Percentiles rank a stretch among this genome's conserved stretches.
phyloP scores from a whole-genome alignment of 1,284 basidiomycete genomes.

The Moesziomyces parantarcticus region DNA sequence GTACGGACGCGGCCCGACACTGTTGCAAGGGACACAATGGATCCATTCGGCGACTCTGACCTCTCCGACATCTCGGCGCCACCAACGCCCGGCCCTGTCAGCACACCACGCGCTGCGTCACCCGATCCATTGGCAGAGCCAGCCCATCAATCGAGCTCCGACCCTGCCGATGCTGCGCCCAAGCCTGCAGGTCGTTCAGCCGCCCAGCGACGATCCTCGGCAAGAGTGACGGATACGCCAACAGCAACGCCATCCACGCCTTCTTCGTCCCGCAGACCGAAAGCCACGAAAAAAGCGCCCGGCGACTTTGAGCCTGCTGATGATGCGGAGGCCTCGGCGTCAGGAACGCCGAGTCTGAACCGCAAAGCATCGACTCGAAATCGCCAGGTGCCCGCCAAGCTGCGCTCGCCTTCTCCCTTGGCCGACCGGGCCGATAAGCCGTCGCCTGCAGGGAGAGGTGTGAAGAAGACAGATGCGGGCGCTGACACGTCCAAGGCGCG shows the following conservation, averaged over 20 bases:
- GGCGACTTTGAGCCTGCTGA: not conserved
- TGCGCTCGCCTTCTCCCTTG: constrained; percentile 12
- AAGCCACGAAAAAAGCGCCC: not conserved
- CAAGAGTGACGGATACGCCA: no score
- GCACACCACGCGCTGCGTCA: constrained; percentile 23
- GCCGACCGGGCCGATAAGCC: constrained; percentile 1
- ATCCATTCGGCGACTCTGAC: constrained; percentile 36
- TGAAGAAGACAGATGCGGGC: not conserved
- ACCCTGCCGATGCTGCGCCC: no score
- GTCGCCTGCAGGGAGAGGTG: constrained; percentile 1
- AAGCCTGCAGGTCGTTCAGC: no score
- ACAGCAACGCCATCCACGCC: no score
- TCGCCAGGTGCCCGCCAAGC: constrained; percentile 12
- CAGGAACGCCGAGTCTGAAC: not conserved
- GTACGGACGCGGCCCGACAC: not conserved
- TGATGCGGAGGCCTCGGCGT: not conserved
- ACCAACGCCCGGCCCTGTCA: constrained; percentile 31
- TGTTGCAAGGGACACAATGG: constrained; percentile 7
- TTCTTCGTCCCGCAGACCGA: not conserved
- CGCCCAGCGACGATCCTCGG: no score
- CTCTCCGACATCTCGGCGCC: constrained; percentile 39
- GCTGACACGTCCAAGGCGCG: no score
- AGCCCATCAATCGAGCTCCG: no score
- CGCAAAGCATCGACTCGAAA: constrained; percentile 24
- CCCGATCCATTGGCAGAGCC: constrained; percentile 1